Evolutionary conservation across 2,329 filamentous ascomycete species (phyloP), one percentile per base, ranked within the genome.

Genomic region (Lomentospora prolificans): DNA sequence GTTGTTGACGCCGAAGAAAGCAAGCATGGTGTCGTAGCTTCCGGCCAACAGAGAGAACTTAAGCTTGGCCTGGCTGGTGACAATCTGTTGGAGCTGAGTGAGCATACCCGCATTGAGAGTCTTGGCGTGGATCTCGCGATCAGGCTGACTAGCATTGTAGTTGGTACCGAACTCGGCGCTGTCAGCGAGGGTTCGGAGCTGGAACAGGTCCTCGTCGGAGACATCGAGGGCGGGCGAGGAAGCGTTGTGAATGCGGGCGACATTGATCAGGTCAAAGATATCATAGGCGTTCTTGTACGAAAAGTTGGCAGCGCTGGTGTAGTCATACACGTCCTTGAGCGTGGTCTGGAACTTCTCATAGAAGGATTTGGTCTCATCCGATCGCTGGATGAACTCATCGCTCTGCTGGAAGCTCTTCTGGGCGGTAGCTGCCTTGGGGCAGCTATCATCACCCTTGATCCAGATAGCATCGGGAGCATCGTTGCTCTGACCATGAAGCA

Each of bases 401-500:
- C 66, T 69, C n/a, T 64, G 50, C 55, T 58, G 57, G 46, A 67
- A 69, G 0, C 63, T 59, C 57, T 64, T 61, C 50, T 61, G 64
- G 0, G 67, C 60, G 0, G 57, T 59, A 1, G 58, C 61, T 28
- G 64, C 65, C 3, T 62, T 64, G 3, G 67, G 67, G 46, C 67
- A 69, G n/a, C 58, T 60, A 1, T 69, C 67, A 8, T 69, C 67
- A 6, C 67, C 67, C 59, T 69, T 70, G 61, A 70, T 68, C 67
- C 68, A 70, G 51, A 69, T 67, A 9, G 64, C 67, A 50, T 68
- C 65, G 6, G 66, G 66, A 7, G 66, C 67, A 33, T 68, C 63
- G 24, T 63, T 61, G 54, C 61, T 64, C 51, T 65, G 58, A 41
- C 64, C 63, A 10, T 67, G 63, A 8, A 70, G 60, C 2, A 64